phyloP scores from a whole-genome alignment of 2,329 filamentous ascomycete genomes.

The Alternaria rosae region DNA sequence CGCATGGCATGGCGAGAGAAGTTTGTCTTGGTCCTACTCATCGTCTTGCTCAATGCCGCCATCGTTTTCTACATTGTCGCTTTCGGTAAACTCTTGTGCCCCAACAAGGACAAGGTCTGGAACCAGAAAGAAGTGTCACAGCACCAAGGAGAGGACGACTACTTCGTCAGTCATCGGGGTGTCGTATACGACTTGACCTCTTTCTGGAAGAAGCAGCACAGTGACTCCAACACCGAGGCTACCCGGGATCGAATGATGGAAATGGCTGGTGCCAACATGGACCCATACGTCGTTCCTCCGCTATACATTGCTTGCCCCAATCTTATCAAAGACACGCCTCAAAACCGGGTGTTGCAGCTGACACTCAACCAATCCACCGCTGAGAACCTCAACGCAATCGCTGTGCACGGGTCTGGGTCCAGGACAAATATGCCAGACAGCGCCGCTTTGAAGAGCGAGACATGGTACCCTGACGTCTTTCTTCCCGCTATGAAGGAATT shows the following conservation, averaged over 20 bases:
- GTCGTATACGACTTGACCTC: conserved; percentile 91
- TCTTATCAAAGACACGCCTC: conserved; percentile 62
- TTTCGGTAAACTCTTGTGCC: conserved; percentile 86
- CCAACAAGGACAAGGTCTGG: conserved; percentile 92
- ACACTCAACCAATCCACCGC: conserved; percentile 67
- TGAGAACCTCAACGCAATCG: conserved; percentile 57
- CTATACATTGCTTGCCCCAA: conserved; percentile 76
- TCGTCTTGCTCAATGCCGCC: conserved; percentile 78
- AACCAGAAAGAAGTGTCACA: conserved; percentile 70
- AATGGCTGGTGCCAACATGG: conserved; percentile 79
- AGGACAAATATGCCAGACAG: conserved; percentile 61
- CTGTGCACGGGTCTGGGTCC: conserved; percentile 74
- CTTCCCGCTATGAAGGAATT: conserved; percentile 81
- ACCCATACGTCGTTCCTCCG: conserved; percentile 85
- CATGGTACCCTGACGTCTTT: conserved; percentile 83
- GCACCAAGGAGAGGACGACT: conserved; percentile 78
- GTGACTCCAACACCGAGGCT: conserved; percentile 71
- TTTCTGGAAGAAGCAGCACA: conserved; percentile 87
- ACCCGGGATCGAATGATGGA: conserved; percentile 72
- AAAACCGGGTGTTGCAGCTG: conserved; percentile 62
- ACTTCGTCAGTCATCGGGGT: conserved; percentile 86
- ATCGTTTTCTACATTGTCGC: conserved; percentile 92
- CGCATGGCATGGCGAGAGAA: conserved; percentile 98
- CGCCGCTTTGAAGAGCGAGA: conserved; percentile 64
- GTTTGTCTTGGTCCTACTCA: conserved; percentile 80